A percentile compares a stretch with the other conserved stretches of the same genome.
Conservation (phyloP, 192 early-diverging fungal species). For the Allomyces macrogynus region DNA sequence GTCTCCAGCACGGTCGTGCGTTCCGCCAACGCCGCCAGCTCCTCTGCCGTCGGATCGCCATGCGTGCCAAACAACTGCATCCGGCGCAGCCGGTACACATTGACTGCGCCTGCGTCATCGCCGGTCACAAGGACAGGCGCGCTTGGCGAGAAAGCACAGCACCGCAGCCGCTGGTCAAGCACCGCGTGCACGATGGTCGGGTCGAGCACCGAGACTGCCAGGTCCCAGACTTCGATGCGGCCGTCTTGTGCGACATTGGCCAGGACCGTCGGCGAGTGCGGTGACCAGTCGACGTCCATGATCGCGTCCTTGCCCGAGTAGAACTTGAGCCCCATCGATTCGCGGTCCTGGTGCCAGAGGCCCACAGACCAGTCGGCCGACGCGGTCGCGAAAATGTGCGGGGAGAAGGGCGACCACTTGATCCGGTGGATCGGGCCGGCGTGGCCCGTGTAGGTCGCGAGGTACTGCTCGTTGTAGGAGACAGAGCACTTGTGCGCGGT, state of each 20-base stretch:
- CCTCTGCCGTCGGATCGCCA: background rate
- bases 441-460: conserved; percentile 28
- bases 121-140: conserved; percentile 27
- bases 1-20: background rate
- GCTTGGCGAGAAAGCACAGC: conserved; percentile 24
- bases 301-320: conserved; percentile 35
- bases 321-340: conserved; percentile 28
- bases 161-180: conserved; percentile 29
- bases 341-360: conserved; percentile 30
- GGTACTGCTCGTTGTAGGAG: conserved; percentile 42
- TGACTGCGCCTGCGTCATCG: conserved; percentile 35
- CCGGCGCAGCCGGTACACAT: conserved; percentile 25
- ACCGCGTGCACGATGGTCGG: conserved; percentile 33
- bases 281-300: conserved; percentile 33
- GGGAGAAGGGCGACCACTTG: conserved; percentile 30
- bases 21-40: background rate
- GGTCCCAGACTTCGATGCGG: conserved; percentile 38
- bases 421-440: conserved; percentile 33
- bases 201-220: conserved; percentile 33
- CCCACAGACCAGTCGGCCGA: conserved; percentile 33
- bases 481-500: conserved; percentile 34
- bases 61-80: background rate
- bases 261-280: conserved; percentile 25
- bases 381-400: conserved; percentile 23
- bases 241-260: conserved; percentile 32